phyloP scores from a whole-genome alignment of 2,329 filamentous ascomycete species.

The Elsinoe fawcettii region DNA sequence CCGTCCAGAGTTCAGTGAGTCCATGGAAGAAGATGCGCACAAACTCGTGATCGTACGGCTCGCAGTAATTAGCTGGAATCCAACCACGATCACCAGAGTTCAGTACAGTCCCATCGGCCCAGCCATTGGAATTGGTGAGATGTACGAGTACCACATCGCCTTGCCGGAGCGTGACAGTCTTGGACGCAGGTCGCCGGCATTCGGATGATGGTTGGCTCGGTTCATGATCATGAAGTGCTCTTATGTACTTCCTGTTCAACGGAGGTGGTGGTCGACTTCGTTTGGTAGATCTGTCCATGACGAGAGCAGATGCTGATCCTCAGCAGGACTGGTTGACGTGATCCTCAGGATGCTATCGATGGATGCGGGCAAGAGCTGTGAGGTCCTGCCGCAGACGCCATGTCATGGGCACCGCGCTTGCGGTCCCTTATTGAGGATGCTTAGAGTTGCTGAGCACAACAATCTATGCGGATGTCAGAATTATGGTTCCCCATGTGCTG shows the following conservation, averaged over 20 bases:
- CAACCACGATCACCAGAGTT: conserved; percentile 82
- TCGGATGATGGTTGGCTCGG: conserved; percentile 70
- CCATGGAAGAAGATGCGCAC: conserved; percentile 80
- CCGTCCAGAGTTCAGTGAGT: conserved; percentile 84
- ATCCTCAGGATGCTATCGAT: background rate
- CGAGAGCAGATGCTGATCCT: background rate
- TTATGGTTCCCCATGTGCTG: background rate
- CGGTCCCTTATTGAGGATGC: background rate
- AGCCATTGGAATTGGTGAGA: conserved; percentile 95
- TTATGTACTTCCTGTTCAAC: conserved; percentile 87
- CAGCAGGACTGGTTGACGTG: background rate
- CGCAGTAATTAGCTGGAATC: conserved; percentile 97
- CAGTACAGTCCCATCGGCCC: conserved; percentile 91
- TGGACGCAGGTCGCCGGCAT: conserved; percentile 50
- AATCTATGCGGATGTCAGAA: background rate
- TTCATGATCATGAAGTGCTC: conserved; percentile 88
- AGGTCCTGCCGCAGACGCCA: conserved; percentile 1
- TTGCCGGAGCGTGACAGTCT: conserved; percentile 80
- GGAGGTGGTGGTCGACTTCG: conserved; percentile 31
- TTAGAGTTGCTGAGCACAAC: background rate
- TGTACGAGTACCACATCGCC: conserved; percentile 92
- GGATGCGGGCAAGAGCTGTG: background rate
- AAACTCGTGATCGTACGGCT: conserved; percentile 81
- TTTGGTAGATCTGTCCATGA: background rate
- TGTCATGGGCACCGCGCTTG: background rate